These are phyloP conservation scores for Annulohypoxylon truncatum DNA, from an alignment of 2,329 filamentous ascomycete species.

Conservation along the genomic window DNA sequence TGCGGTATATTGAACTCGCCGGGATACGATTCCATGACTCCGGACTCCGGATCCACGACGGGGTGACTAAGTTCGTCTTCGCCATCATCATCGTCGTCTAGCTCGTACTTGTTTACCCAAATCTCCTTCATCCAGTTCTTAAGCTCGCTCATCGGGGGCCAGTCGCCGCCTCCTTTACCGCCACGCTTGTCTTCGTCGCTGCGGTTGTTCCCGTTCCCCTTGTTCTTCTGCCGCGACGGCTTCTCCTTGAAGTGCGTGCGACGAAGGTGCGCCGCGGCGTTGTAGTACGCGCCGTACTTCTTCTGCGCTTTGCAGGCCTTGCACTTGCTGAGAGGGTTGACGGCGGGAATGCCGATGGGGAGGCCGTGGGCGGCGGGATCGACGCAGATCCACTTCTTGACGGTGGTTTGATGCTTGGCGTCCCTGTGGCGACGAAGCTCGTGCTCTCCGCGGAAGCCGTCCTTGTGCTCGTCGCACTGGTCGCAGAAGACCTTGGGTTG, in stretches of 20 bases:
- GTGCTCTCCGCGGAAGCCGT: constrained; percentile 88
- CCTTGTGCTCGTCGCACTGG: constrained; percentile 76
- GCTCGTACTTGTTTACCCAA: constrained; percentile 53
- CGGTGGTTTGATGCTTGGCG: constrained; percentile 69
- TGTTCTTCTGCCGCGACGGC: constrained; percentile 59
- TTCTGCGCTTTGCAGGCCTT: constrained; percentile 83
- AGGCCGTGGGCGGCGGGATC: constrained; percentile 61
- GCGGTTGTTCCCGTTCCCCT: constrained; percentile 48
- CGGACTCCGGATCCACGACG: constrained; percentile 41
- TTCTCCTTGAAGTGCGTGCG: constrained; percentile 86
- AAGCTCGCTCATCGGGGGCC: constrained; percentile 67
- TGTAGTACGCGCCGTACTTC: constrained; percentile 91
- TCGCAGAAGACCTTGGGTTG: constrained; percentile 78
- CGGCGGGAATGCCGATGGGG: constrained; percentile 60
- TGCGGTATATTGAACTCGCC: constrained; percentile 36
- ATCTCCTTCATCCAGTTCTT: constrained; percentile 71
- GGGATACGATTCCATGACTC: constrained; percentile 43
- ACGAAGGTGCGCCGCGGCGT: constrained; percentile 89
- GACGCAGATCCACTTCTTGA: constrained; percentile 69
- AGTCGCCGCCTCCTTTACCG: constrained; percentile 65
- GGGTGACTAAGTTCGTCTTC: constrained; percentile 54
- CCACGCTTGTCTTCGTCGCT: constrained; percentile 63
- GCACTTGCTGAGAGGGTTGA: constrained; percentile 79
- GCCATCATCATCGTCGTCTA: constrained; percentile 53
- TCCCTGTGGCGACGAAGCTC: constrained; percentile 78